Percentiles rank a stretch among this genome's conserved stretches.
These are phyloP conservation scores for Medicago arabica DNA, from an alignment of 306 rosid genomes.

Conservation along the genomic window DNA sequence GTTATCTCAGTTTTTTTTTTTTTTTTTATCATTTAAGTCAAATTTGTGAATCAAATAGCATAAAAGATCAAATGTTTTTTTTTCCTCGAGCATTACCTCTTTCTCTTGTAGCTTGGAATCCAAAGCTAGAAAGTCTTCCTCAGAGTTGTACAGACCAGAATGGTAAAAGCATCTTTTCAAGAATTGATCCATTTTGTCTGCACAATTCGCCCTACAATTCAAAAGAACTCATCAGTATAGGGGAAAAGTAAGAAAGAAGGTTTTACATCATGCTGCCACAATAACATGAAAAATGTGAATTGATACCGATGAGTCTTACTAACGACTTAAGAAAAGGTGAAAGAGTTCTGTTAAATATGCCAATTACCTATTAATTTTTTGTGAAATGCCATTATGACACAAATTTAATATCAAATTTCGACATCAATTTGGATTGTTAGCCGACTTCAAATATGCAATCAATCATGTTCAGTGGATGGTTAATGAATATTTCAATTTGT, in stretches of 20 bases:
- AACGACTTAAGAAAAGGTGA: background rate
- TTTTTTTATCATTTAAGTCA: background rate
- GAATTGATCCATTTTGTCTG: slow-evolving; percentile 88
- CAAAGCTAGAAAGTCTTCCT: slow-evolving; percentile 70
- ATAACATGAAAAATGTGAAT: slow-evolving; percentile 32
- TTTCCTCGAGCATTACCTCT: slow-evolving; percentile 55
- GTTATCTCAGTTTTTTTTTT: slow-evolving; percentile 18
- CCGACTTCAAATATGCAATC: background rate
- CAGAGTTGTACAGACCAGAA: slow-evolving; percentile 83
- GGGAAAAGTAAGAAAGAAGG: slow-evolving; percentile 8
- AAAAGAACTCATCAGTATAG: slow-evolving; percentile 35
- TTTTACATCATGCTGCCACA: slow-evolving; percentile 10
- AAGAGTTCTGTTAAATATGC: background rate
- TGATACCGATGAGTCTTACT: background rate
- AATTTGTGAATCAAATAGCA: slow-evolving; percentile 24
- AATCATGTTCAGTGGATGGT: background rate
- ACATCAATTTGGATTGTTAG: background rate
- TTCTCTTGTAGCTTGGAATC: slow-evolving; percentile 71
- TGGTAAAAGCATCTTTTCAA: slow-evolving; percentile 91
- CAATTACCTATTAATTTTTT: slow-evolving; percentile 1
- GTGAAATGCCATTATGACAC: background rate
- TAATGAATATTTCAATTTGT: background rate
- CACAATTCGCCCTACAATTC: slow-evolving; percentile 77
- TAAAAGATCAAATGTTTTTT: background rate
- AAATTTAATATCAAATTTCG: background rate